phyloP scores from a whole-genome alignment of 345 rosid genomes.

The Brassica nigra region DNA sequence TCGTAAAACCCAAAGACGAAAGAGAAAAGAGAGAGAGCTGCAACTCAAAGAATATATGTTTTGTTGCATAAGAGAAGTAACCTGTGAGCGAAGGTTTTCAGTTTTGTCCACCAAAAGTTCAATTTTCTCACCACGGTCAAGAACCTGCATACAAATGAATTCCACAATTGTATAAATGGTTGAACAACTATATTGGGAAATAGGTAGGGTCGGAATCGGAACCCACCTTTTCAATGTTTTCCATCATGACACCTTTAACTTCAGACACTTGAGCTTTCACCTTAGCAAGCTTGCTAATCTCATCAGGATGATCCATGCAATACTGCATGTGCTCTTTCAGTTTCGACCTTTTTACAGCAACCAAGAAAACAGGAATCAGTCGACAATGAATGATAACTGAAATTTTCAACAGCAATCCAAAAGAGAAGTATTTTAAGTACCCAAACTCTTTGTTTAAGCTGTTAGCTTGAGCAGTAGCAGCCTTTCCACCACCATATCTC shows the following conservation, averaged over 20 bases:
- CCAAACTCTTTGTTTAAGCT: constrained; percentile 83
- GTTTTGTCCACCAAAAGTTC: constrained; percentile 97
- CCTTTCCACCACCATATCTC: constrained; percentile 91
- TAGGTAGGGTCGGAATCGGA: background rate
- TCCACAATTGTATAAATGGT: background rate
- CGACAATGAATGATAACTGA: background rate
- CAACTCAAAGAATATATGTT: background rate
- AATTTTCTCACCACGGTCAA: constrained; percentile 93
- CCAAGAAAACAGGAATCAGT: constrained; percentile 19
- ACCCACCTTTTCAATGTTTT: constrained; percentile 99
- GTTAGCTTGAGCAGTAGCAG: constrained; percentile 74
- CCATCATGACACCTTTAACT: constrained; percentile 99
- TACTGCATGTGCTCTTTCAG: constrained; percentile 96
- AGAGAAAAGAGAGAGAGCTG: background rate
- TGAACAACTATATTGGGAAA: background rate
- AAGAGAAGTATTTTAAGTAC: constrained; percentile 37
- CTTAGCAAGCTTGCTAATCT: constrained; percentile 95
- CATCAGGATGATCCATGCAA: constrained; percentile 93
- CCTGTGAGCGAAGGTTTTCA: constrained; percentile 96
- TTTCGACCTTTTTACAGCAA: constrained; percentile 56
- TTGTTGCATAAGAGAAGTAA: constrained; percentile 36
- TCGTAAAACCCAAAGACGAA: background rate
- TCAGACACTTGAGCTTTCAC: constrained; percentile 97
- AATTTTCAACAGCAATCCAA: background rate
- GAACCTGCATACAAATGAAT: constrained; percentile 56